Base-by-base conservation (phyloP, 1,284 basidiomycete species). In the Tilletia horrida region DNA sequence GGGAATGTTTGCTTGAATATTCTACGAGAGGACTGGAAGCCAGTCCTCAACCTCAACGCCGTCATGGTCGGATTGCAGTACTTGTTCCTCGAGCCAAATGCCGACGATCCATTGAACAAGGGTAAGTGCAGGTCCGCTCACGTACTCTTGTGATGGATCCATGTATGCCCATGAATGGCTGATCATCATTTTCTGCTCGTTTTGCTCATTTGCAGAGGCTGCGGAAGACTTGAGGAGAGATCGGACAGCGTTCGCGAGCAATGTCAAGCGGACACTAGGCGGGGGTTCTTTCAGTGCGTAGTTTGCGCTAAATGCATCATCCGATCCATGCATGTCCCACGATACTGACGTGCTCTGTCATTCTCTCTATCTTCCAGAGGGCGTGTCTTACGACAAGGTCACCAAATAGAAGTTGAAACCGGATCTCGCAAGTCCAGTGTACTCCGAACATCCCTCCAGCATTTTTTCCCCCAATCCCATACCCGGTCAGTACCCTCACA, bases 1-100 rank as follows among this genome's bases (percentile, higher is more conserved):
- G 94, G 94, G 63, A 97, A 97, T 75, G 93, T 97, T 45, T 84
- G 83, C 70, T 80, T 84, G 42, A 98, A 98, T 85, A 97, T 98
- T 78, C 86, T 98, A 69, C 88, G 96, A 82, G 96, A 98, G 85
- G 96, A 98, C 84, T 99, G 96, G 96, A 99, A 99, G 82, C 96
- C 96, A 16, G 96, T 97, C 3, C 86, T 98, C 64, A 97, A 97
- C 83, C 86, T 97, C 66, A 97, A 93, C 83, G 92, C 93, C 44
- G 91, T 98, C 71, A 93, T 97, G 89, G 92, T 97, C 72, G 96
- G 96, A 44, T 84, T 99, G 69, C 94, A 98, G 82, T 98, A 97
- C 82, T 87, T 99, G 59, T 98, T 99, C 86, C 85, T 98, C 67
- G 96, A 98, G 83, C 95, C 96, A 16, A 99, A 99, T 78, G 91